Base-by-base conservation (phyloP, 257 asterid species). In the Solanum chiquidenum region DNA sequence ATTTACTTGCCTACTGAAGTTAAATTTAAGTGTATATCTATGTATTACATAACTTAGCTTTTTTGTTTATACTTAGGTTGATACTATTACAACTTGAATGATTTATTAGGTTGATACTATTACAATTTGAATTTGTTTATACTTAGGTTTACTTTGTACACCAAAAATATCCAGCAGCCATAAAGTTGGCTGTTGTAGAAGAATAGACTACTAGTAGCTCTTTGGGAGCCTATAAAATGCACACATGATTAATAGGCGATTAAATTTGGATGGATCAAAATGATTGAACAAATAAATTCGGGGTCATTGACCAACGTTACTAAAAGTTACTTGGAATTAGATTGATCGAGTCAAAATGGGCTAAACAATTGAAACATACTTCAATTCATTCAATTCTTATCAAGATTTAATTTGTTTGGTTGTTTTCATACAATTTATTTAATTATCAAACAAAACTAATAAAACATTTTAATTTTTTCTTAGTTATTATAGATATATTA, bases 241-340 rank as follows among this genome's bases (percentile, higher is more conserved):
- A 11, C 8, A 25, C 34, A 2, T 25, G 33, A 0, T 64, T 64
- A 64, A 64, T 64, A 2, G 33, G 6, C 18, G 0, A 0, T 64
- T 64, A 25, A 64, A 64, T 64, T 64, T 64, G 72, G 4, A 25
- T 5, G 4, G 72, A 2, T 64, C 34, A 64, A 64, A 25, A 64
- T 25, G 0, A 64, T 5, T 1, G 9, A 64, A 18, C 1, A 10
- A 11, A 64, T 64, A 64, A 64, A 25, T 25, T 23, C 0, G 0
- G 31, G 1, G 4, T 0, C 16, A 11, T 0, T n/a, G 29, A 0
- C 6, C 8, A 10, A n/a, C 3, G 3, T 64, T 11, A 2, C 60
- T 52, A 52, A 52, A 16, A 16, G 62, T 66, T 66, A 66, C 4
- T 66, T 66, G 4, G 18, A 5, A 2, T 12, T 2, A 64, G 72